Conservation (phyloP, 2,329 filamentous ascomycete genomes). For the Lizonia empirigonia region DNA sequence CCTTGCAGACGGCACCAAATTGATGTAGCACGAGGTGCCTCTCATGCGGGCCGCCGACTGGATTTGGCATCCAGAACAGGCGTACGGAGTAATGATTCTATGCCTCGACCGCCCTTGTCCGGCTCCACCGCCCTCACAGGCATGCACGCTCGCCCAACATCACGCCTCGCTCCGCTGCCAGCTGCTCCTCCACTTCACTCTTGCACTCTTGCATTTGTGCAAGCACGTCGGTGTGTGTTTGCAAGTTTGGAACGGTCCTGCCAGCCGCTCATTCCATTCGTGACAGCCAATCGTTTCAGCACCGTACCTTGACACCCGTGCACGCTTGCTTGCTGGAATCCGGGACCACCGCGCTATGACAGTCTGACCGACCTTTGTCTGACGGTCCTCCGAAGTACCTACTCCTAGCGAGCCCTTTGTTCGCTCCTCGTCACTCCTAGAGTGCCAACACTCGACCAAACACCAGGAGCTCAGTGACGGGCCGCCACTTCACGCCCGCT, state of each 20-base stretch:
- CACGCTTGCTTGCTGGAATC: conserved; percentile 45
- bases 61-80: conserved; percentile 23
- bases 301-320: conserved; percentile 46
- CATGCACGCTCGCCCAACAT: conserved; percentile 44
- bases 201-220: conserved; percentile 1
- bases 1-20: conserved; percentile 35
- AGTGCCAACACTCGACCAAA: conserved; percentile 33
- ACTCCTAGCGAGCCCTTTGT: conserved; percentile 42
- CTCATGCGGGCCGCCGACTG: conserved; percentile 33
- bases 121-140: conserved; percentile 38
- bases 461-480: conserved; percentile 35
- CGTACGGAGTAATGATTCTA: conserved; percentile 43
- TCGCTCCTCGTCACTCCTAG: conserved; percentile 38
- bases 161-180: conserved; percentile 24
- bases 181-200: conserved; percentile 13
- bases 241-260: conserved; percentile 7
- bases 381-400: conserved; percentile 43
- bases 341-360: conserved; percentile 48
- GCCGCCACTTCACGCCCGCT: conserved; percentile 28
- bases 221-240: conserved; percentile 13
- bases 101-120: conserved; percentile 46
- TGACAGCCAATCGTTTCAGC: conserved; percentile 50
- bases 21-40: conserved; percentile 42
- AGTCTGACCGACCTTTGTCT: conserved; percentile 46
- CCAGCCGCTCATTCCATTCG: conserved; percentile 38